phyloP scores from a whole-genome alignment of 2,329 filamentous ascomycete species.

The Hymenoscyphus fraxineus region DNA sequence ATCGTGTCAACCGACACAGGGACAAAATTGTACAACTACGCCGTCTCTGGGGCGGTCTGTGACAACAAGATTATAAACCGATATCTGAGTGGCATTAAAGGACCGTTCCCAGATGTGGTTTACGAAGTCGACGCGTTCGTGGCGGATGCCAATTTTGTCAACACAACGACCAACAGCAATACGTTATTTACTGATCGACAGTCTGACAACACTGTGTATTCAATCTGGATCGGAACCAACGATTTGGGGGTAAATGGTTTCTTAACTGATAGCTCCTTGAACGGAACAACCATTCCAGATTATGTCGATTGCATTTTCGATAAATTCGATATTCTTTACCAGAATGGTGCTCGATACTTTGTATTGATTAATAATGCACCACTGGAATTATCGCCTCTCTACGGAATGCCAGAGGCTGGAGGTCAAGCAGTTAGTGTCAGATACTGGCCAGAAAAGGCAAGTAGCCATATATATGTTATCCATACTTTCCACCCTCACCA shows the following conservation, averaged over 20 bases:
- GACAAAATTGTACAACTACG: slow-evolving; percentile 62
- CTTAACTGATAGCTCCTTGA: slow-evolving; percentile 58
- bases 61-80: slow-evolving; percentile 64
- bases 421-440: slow-evolving; percentile 39
- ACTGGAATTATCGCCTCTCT: slow-evolving; percentile 64
- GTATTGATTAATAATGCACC: slow-evolving; percentile 68
- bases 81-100: slow-evolving; percentile 46
- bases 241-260: slow-evolving; percentile 67
- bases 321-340: slow-evolving; percentile 60
- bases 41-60: slow-evolving; percentile 68
- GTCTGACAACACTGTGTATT: slow-evolving; percentile 63
- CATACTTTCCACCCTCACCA: neutral
- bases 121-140: slow-evolving; percentile 58
- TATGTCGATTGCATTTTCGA: slow-evolving; percentile 67
- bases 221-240: slow-evolving; percentile 79
- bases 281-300: slow-evolving; percentile 56
- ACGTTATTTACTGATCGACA: slow-evolving; percentile 44
- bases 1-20: slow-evolving; percentile 59
- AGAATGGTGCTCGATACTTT: slow-evolving; percentile 64
- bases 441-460: slow-evolving; percentile 42
- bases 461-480: neutral
- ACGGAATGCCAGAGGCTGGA: slow-evolving; percentile 47
- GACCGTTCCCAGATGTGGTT: slow-evolving; percentile 57
- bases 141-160: slow-evolving; percentile 43
- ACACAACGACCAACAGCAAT: slow-evolving; percentile 32